Evolutionary conservation across 2,329 filamentous ascomycete species (phyloP).

Genomic region (Diaporthe caulivora): DNA sequence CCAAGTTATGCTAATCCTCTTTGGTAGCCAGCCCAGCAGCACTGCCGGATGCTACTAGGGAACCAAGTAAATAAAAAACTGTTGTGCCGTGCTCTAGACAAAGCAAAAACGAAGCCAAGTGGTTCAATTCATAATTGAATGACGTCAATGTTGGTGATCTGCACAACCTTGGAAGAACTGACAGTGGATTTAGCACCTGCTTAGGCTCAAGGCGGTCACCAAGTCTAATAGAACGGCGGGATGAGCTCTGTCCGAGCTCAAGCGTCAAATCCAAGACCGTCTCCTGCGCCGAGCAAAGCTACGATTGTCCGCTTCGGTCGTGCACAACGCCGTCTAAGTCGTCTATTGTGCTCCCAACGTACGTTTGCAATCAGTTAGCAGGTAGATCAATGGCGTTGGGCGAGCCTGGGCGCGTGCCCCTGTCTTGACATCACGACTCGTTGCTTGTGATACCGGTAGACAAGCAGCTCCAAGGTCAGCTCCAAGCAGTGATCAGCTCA

Average conservation of each 20-base stretch:
- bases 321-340: not conserved
- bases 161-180: not conserved
- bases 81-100: not conserved
- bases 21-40: not conserved
- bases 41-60: not conserved
- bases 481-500: not conserved
- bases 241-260: constrained; percentile 20
- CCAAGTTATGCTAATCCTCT: not conserved
- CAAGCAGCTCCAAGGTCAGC: not conserved
- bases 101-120: not conserved
- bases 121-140: not conserved
- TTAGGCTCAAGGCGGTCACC: constrained; percentile 12
- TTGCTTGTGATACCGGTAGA: not conserved
- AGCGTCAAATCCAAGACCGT: not conserved
- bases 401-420: too few species aligned
- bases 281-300: not conserved
- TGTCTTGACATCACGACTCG: not conserved
- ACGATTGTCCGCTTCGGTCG: not conserved
- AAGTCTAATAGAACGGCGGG: constrained; percentile 20
- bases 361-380: not conserved
- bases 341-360: not conserved
- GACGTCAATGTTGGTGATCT: constrained; percentile 3
- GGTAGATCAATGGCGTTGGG: too few species aligned
- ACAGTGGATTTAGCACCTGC: not conserved
- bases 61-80: not conserved